Evolutionary conservation across 139 green algal species (phyloP), one percentile per base, ranked within the genome.

Genomic region (Ostreobium quekettii): DNA sequence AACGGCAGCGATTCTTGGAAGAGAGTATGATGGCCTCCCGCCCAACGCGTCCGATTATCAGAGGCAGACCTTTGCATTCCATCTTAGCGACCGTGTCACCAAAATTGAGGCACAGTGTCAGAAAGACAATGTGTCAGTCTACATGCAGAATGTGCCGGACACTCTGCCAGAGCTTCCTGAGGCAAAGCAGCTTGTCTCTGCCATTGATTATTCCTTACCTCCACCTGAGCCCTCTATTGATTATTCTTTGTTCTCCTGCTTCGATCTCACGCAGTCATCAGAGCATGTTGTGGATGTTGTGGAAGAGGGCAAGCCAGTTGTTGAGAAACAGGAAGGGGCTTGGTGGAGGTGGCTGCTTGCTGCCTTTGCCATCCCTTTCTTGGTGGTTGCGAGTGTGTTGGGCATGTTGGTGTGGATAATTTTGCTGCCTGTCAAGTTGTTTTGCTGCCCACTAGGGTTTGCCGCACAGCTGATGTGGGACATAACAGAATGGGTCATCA

Each of bases 361-460:
- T n/a, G 33, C 73, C 39, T 61, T 85, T 22, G 71, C 72, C 38
- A 62, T 66, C 24, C 79, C 79, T 15, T 28, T 85, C 1, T 59
- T 85, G 42, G 39, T 47, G 1, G 47, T 76, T 6, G 26, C 77
- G 0, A 81, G 66, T 30, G 24, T 81, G 26, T n/a, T 83, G 4
- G 79, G 79, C 7, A 35, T 67, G 6, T 39, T 83, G 28, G 53
- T 85, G 0, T 83, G 76, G 76, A 28, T 85, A 2, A 6, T 85
- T 1, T 59, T 85, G 46, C 70, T 85, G 31, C 79, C 79, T 2
- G 29, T 85, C 26, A 85, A 85, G 56, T 66, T 71, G 33, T 65
- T 78, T 37, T 83, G 72, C 71, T 79, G 73, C n/a, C 79, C 76
- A 38, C 26, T 71, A 15, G 79, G 72, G 26, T 75, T 66, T 35